Percentiles rank a stretch among this genome's conserved stretches.
phyloP scores from a whole-genome alignment of 257 asterid species.

The Osmanthus fragrans region DNA sequence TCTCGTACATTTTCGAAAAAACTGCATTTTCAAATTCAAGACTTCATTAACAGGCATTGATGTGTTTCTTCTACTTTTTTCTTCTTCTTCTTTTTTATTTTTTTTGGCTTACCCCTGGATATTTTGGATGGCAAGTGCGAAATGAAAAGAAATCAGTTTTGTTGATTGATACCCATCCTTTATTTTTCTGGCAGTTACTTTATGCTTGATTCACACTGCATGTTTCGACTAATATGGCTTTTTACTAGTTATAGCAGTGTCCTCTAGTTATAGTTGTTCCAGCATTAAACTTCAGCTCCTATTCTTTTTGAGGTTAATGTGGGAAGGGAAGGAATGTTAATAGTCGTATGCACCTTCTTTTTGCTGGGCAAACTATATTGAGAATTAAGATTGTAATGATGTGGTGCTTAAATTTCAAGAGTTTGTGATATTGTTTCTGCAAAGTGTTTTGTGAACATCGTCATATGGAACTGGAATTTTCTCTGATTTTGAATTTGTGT shows the following conservation, averaged over 20 bases:
- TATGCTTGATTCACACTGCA: not conserved
- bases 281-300: not conserved
- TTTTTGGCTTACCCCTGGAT: not conserved
- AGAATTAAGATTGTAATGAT: constrained; percentile 2
- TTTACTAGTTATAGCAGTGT: not conserved
- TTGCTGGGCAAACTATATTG: not conserved
- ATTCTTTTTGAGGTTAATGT: not conserved
- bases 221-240: constrained; percentile 6
- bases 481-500: not conserved
- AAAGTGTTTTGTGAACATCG: not conserved
- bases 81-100: not conserved
- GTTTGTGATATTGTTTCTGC: not conserved
- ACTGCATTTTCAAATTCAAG: not conserved
- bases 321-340: no score
- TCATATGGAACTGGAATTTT: constrained; percentile 8
- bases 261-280: constrained; percentile 2
- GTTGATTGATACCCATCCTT: not conserved
- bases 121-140: not conserved
- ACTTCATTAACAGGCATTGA: constrained; percentile 3
- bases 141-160: not conserved
- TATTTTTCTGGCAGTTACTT: not conserved
- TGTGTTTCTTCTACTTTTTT: no score
- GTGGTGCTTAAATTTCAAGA: not conserved
- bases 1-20: constrained; percentile 16
- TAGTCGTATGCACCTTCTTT: not conserved